Evolutionary conservation across 768 basidiomycete species (phyloP), one percentile per base, ranked within the genome.

Genomic region (Pleurotus sapidus): DNA sequence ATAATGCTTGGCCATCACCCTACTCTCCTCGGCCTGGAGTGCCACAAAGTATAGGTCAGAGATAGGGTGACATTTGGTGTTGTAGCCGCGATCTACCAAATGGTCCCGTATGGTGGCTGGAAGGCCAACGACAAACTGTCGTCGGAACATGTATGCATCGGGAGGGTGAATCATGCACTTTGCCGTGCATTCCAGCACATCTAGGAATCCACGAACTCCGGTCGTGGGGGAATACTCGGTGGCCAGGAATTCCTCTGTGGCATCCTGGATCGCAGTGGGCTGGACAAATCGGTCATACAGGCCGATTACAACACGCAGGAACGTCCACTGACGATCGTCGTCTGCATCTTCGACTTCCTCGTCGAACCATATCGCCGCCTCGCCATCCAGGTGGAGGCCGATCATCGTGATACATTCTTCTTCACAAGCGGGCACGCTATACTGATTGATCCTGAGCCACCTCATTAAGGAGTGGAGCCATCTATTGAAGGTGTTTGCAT

Each of bases 241-340:
- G 1, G 20, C 20, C 1, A 20, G 20, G 50, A 17, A 53, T 40
- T 7, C 8, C 37, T 20, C 12, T 2, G 20, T 40, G n/a, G 14
- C 37, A 20, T 20, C 20, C 20, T 20, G 20, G 1, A 20, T 20
- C 20, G 20, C 20, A 3, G 20, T 20, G 1, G 20, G 20, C 50
- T 5, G 40, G 3, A 15, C 30, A 5, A 17, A 53, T 37, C 7
- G 5, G 5, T 23, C 23, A 7, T 17, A 30, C 46, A 1, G 53
- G 56, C 34, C 73, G 70, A 51, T 72, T 65, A 2, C 73, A 50
- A 27, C 9, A 3, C n/a, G n/a, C 3, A 18, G 14, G 14, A 49
- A 25, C 2, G 47, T 49, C 47, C 47, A 49, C 8, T 18, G 20
- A 1, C 17, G 47, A 1, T 25, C 8, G 9, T 27, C 5, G 2